Evolutionary conservation across 1,284 basidiomycete genomes (phyloP), one percentile per base, ranked within the genome.

Genomic region (Marasmius fiardii): DNA sequence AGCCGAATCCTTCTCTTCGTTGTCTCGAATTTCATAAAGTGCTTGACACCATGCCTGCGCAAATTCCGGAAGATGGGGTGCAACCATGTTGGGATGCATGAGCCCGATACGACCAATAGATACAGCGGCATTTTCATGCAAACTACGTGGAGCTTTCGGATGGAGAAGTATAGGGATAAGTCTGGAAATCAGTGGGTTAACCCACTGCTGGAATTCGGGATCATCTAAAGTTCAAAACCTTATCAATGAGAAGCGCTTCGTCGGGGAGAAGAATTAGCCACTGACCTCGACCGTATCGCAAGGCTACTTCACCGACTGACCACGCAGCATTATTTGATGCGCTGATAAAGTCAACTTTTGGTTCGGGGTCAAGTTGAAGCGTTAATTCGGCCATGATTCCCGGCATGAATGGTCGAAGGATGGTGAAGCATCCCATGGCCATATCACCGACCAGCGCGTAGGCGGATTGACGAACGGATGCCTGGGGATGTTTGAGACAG

Each of bases 311-410:
- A 48, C 97, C 97, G 12, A 96, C 94, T 18, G 94, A 95, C 97
- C 97, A 99, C 1, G 96, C 95, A n/a, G 97, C 97, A 68, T 99
- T 99, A 75, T 99, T 99, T 73, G 94, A 97, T 11, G 97, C 97
- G 61, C 92, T 95, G 59, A 98, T 86, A 68, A 95, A 94, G 69
- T 97, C 94, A 37, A 90, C 81, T 67, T 92, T 91, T 3, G 92
- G 90, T 66, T 95, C 93, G 2, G 91, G 88, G 61, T 95, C 90
- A 59, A 99, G 90, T 68, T 99, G 95, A 43, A 83, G 74, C 55
- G 93, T 92, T 54, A 99, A 81, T 66, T 95, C 90, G 16, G 88
- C 82, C 91, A 99, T 96, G 68, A 98, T 88, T 33, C 84, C 81
- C 1, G 90, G 82, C 73, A 98, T 87, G 61, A 88, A 84, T 2